These are phyloP conservation scores for Phytophthora sp. DNA, from an alignment of 352 stramenopile species.

Conservation along the genomic window DNA sequence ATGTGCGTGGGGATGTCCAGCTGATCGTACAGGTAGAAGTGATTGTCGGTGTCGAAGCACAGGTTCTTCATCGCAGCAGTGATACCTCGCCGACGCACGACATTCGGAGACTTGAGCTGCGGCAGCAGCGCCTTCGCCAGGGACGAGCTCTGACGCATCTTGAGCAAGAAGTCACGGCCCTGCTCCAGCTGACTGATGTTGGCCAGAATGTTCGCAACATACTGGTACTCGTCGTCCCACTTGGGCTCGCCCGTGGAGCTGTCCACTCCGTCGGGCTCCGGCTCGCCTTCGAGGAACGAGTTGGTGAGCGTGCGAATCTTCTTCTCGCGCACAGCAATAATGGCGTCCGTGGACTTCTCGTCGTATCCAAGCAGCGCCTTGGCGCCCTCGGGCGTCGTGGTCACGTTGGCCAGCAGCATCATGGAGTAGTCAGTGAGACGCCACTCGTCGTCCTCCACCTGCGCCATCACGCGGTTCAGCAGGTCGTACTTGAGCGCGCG, in stretches of 20 bases:
- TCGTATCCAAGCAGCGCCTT: constrained; percentile 74
- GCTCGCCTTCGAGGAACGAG: constrained; percentile 72
- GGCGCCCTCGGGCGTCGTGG: constrained; percentile 69
- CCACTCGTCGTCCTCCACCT: constrained; percentile 85
- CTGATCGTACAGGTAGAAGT: constrained; percentile 90
- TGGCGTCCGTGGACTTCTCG: constrained; percentile 45
- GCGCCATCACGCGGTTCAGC: constrained; percentile 88
- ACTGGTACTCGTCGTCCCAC: constrained; percentile 91
- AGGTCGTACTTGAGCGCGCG: constrained; percentile 80
- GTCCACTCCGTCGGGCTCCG: constrained; percentile 81
- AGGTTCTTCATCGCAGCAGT: constrained; percentile 78
- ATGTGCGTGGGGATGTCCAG: constrained; percentile 84
- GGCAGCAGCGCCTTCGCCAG: constrained; percentile 69
- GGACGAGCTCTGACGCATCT: constrained; percentile 70
- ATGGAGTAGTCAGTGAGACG: constrained; percentile 85
- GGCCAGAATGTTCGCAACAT: constrained; percentile 84
- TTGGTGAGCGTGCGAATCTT: constrained; percentile 83
- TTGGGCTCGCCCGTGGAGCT: constrained; percentile 71
- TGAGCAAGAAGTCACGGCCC: constrained; percentile 78
- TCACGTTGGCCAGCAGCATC: constrained; percentile 89
- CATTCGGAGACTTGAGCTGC: constrained; percentile 84
- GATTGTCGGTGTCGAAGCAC: constrained; percentile 89
- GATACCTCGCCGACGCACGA: constrained; percentile 78
- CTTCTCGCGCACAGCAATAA: constrained; percentile 70
- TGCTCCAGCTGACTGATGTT: constrained; percentile 88